Conservation (phyloP, 2,329 filamentous ascomycete species). For the Ilyonectria robusta region DNA sequence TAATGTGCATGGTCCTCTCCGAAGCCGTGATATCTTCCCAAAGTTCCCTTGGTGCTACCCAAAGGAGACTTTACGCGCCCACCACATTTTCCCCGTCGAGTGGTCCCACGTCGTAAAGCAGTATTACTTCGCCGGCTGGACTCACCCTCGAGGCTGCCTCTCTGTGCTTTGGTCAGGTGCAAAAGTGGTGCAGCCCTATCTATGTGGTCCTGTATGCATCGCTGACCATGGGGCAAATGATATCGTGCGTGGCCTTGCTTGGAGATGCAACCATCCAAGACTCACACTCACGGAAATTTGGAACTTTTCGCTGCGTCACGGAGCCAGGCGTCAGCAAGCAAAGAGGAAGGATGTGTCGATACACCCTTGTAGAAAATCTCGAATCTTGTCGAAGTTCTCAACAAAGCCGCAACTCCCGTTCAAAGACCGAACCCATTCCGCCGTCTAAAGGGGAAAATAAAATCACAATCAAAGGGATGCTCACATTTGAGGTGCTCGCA, state of each 20-base stretch:
- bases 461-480: not conserved
- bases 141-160: not conserved
- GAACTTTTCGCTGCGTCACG: not conserved
- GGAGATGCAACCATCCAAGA: not conserved
- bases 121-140: not conserved
- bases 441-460: not conserved
- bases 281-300: not conserved
- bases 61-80: not conserved
- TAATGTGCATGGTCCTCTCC: no score
- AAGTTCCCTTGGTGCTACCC: no score
- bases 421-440: not conserved
- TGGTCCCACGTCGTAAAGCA: slow-evolving; percentile 12
- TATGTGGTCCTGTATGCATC: not conserved
- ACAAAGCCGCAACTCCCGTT: not conserved
- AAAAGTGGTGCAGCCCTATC: slow-evolving; percentile 3
- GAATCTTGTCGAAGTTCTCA: not conserved
- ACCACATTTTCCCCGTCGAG: slow-evolving; percentile 9
- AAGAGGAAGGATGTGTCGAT: slow-evolving; percentile 1
- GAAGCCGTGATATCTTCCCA: no score
- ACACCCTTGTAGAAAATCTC: not conserved
- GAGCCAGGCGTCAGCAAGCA: slow-evolving; percentile 1
- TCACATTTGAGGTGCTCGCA: not conserved
- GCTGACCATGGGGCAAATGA: not conserved
- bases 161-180: slow-evolving; percentile 2
- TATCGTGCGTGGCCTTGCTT: slow-evolving; percentile 7